A percentile compares a stretch with the other conserved stretches of the same genome.
Conservation (phyloP, 164 flowering plant species). For the Litsea cubeba region DNA sequence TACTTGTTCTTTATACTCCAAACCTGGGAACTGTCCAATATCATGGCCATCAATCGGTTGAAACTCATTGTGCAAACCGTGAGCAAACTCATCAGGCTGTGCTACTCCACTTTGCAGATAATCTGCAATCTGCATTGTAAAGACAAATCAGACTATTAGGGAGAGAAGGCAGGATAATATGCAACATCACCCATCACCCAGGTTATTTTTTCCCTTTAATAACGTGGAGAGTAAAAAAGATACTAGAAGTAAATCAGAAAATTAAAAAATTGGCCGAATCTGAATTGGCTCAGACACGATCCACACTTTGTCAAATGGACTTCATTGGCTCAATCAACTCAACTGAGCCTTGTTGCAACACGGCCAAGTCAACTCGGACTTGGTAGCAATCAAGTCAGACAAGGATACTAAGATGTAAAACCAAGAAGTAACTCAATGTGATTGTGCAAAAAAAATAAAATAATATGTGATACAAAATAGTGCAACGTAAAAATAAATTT, state of each 20-base stretch:
- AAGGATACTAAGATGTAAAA: no score
- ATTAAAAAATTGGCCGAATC: no score
- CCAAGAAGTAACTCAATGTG: no score
- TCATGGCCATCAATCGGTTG: constrained; percentile 68
- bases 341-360: no score
- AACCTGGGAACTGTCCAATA: constrained; percentile 86
- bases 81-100: constrained; percentile 60
- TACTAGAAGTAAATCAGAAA: background rate
- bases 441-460: no score
- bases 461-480: no score
- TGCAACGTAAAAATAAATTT: no score
- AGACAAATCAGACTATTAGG: constrained; percentile 1
- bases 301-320: no score
- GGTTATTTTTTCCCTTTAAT: background rate
- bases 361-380: no score
- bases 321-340: no score
- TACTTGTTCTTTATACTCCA: constrained; percentile 28
- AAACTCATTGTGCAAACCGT: constrained; percentile 73
- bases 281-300: no score
- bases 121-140: constrained; percentile 70
- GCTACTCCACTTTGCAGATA: constrained; percentile 53
- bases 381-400: no score
- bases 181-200: background rate
- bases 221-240: background rate
- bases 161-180: background rate